Percentiles rank a stretch among this genome's conserved stretches.
These are phyloP conservation scores for Fusarium aywerte DNA, from an alignment of 2,329 filamentous ascomycete genomes.

Conservation along the genomic window DNA sequence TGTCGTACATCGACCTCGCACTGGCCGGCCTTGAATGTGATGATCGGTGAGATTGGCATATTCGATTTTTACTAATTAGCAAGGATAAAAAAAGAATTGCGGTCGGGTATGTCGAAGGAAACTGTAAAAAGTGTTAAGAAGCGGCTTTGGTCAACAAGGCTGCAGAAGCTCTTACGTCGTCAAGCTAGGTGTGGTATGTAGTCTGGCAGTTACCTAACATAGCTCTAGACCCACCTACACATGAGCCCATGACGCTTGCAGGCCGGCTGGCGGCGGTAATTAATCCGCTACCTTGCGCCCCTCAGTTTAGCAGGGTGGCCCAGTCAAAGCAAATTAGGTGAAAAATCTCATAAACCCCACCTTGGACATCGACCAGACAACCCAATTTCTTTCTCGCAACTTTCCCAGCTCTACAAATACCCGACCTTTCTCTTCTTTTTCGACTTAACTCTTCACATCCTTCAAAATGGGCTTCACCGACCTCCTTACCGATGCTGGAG, in stretches of 20 bases:
- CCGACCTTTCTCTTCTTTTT: conserved; percentile 42
- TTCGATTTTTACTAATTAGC: conserved; percentile 17
- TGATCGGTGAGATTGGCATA: conserved; percentile 87
- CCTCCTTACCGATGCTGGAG: conserved; percentile 72
- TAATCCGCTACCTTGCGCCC: conserved; percentile 25
- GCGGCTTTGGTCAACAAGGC: conserved; percentile 45
- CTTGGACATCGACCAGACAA: conserved; percentile 53
- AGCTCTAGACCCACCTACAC: conserved; percentile 8
- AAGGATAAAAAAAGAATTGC: not conserved
- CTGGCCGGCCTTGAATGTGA: conserved; percentile 95
- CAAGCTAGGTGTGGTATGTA: conserved; percentile 41
- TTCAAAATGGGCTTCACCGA: conserved; percentile 76
- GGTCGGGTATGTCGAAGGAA: conserved; percentile 12
- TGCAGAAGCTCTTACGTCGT: conserved; percentile 56
- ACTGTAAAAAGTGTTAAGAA: conserved; percentile 7
- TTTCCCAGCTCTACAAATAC: conserved; percentile 48
- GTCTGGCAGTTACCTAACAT: conserved; percentile 31
- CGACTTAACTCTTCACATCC: conserved; percentile 42
- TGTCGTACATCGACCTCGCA: conserved; percentile 82
- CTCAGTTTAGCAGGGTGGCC: conserved; percentile 22
- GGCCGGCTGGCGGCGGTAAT: conserved; percentile 12
- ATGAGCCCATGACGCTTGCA: conserved; percentile 16
- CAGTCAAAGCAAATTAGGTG: conserved; percentile 46
- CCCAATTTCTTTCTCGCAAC: conserved; percentile 49
- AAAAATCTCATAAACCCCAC: conserved; percentile 58